These are phyloP conservation scores for Yamadazyma phyllophila DNA, from an alignment of 805 yeast genomes.

Conservation along the genomic window DNA sequence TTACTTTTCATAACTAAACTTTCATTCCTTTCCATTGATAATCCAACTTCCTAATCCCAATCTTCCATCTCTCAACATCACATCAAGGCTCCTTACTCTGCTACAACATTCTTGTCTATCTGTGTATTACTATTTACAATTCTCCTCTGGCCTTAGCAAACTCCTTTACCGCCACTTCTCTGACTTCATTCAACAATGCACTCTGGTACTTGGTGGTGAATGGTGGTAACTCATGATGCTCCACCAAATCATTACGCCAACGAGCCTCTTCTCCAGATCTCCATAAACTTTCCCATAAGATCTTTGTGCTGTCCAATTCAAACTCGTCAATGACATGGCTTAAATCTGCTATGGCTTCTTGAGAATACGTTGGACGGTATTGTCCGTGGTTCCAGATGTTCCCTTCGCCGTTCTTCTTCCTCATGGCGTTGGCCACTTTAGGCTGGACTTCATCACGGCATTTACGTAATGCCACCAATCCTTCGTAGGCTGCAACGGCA, in stretches of 20 bases:
- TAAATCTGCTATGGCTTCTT: slow-evolving; percentile 88
- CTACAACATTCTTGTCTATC: no score
- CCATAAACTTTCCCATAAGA: slow-evolving; percentile 87
- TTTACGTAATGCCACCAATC: slow-evolving; percentile 69
- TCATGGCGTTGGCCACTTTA: slow-evolving; percentile 60
- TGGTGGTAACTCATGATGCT: slow-evolving; percentile 59
- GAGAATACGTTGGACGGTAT: slow-evolving; percentile 85
- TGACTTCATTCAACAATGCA: slow-evolving; percentile 60
- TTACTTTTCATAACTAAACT: no score
- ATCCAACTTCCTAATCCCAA: no score
- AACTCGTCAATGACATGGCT: slow-evolving; percentile 66
- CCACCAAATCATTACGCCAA: slow-evolving; percentile 62
- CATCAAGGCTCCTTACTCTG: no score
- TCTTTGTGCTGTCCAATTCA: slow-evolving; percentile 44
- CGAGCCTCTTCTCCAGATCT: slow-evolving; percentile 75
- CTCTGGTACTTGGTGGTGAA: slow-evolving; percentile 66
- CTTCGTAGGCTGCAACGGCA: slow-evolving; percentile 72
- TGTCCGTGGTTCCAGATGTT: slow-evolving; percentile 85
- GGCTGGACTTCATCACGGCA: slow-evolving; percentile 64
- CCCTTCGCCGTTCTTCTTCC: slow-evolving; percentile 73
- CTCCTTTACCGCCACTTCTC: slow-evolving; percentile 36
- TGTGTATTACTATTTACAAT: not conserved
- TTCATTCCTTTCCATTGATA: no score
- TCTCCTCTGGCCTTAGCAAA: slow-evolving; percentile 25
- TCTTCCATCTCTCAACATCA: no score